Evolutionary conservation across 1,284 basidiomycete species (phyloP), one percentile per base, ranked within the genome.

Genomic region (Coniferiporia weirii): DNA sequence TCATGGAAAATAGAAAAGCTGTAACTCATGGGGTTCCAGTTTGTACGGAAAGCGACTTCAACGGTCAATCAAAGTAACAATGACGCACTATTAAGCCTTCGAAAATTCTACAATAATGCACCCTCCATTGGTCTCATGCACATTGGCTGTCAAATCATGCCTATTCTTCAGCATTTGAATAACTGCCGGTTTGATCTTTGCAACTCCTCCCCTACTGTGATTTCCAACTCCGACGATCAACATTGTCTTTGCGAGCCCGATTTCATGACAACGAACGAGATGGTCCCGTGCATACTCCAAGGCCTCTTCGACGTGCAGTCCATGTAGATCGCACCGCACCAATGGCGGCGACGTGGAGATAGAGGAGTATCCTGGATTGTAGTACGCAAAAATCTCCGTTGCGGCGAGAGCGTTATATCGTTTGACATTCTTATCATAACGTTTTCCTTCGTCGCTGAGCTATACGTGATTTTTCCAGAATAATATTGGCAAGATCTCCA

Each of bases 151-250:
- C 10, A 61, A 20, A 27, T 54, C 59, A 9, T 17, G 43, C 9
- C 34, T 61, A 3, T 27, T 45, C 4, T 13, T 15, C 20, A 61
- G 20, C 59, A 61, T 61, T 1, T 46, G 17, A 22, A 58, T 19
- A 12, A 62, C 56, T 17, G 61, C 61, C 19, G 61, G 61, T 27
- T 48, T 59, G 34, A 62, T 56, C 44, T 52, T 59, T n/a, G 61
- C 52, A 6, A 40, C 53, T 8, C 61, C 61, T 17, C 36, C 20
- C 35, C 59, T 48, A 43, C 61, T 62, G 22, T 59, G 57, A 32
- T 43, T 19, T 3, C 61, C 61, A 19, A 32, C 59, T 13, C 61
- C 61, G 27, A 61, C 60, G 32, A 58, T 58, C 13, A 57, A 51
- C 60, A 59, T 59, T 15, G 57, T 62, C 53, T 59, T 62, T 0